These are phyloP conservation scores for Leccinum fibrillosum DNA, from an alignment of 768 basidiomycete species.

Conservation along the genomic window DNA sequence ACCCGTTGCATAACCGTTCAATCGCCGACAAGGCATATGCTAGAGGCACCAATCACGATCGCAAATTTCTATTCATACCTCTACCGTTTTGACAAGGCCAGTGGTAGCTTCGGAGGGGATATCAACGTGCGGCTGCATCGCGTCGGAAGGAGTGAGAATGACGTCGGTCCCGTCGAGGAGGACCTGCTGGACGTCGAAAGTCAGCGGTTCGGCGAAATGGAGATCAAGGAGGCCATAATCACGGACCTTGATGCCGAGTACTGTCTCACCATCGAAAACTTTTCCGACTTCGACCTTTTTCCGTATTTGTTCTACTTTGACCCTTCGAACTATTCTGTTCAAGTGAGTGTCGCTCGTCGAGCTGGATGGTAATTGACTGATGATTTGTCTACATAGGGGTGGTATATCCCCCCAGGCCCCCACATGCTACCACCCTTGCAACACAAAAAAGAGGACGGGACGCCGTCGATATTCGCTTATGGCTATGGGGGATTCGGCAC, in stretches of 20 bases:
- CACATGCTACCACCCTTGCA: slow-evolving; percentile 10
- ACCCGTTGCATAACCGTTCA: slow-evolving; percentile 1
- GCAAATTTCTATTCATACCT: slow-evolving; percentile 22
- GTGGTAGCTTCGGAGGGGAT: slow-evolving; percentile 7
- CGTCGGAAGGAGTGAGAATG: neutral
- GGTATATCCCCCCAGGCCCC: slow-evolving; percentile 13
- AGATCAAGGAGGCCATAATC: slow-evolving; percentile 13
- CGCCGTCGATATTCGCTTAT: slow-evolving; percentile 16
- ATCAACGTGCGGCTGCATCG: slow-evolving; percentile 11
- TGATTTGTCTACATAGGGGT: neutral
- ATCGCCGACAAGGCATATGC: neutral
- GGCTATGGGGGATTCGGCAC: slow-evolving; percentile 23
- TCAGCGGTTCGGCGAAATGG: slow-evolving; percentile 2
- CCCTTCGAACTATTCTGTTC: slow-evolving; percentile 17
- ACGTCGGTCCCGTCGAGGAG: slow-evolving; percentile 4
- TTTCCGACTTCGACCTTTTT: slow-evolving; percentile 16
- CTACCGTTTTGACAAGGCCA: slow-evolving; percentile 13
- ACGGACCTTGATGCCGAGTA: slow-evolving; percentile 12
- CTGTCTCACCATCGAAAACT: slow-evolving; percentile 20
- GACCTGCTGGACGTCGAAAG: slow-evolving; percentile 9
- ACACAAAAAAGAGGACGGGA: neutral
- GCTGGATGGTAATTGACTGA: neutral
- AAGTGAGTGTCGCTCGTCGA: slow-evolving; percentile 9
- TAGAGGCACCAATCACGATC: slow-evolving; percentile 5
- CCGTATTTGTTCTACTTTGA: slow-evolving; percentile 26